Evolutionary conservation across 805 yeast species (phyloP), one percentile per base, ranked within the genome.

Genomic region (Wickerhamiella siamensis): DNA sequence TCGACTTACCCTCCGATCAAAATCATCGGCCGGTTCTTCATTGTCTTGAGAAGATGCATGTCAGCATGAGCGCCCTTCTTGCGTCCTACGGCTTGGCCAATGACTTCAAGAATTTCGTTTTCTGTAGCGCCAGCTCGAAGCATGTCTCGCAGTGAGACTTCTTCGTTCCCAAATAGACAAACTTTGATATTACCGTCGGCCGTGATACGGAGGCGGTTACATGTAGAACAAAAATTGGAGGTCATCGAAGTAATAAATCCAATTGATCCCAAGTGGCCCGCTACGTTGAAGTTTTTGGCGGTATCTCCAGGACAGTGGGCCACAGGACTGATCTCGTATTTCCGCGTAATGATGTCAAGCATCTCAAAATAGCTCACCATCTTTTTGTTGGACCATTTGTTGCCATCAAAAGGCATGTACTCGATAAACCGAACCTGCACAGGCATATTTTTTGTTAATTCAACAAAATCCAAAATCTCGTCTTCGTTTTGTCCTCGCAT

Each of bases 171-270:
- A 53, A 72, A 72, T 8, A 72, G 51, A 48, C 77, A 72, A 27
- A 71, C 76, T 52, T 72, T 72, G 42, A 72, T 55, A 46, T 71
- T 71, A 0, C 77, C 77, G 52, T 72, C 77, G 17, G 67, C 59
- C 2, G 77, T 72, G 18, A 72, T 57, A 29, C 76, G 55, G 24
- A 72, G 54, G 24, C 77, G 56, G n/a, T 71, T 72, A 48, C 77
- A 72, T 15, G 71, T 62, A 0, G 67, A 57, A 48, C 77, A 72
- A 48, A 72, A 72, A 49, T 69, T 66, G 24, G 66, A 61, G 5
- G 76, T 71, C 76, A 72, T 72, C 2, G 76, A 71, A 0, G 75
- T 66, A 41, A 72, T 72, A 49, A 72, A 71, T 2, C 77, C 77
- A 16, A 72, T 49, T 16, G 57, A 52, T 2, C 77, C 77, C 27